Base-by-base conservation (phyloP, 805 yeast genomes). In the Kurtzmaniella fragi region DNA sequence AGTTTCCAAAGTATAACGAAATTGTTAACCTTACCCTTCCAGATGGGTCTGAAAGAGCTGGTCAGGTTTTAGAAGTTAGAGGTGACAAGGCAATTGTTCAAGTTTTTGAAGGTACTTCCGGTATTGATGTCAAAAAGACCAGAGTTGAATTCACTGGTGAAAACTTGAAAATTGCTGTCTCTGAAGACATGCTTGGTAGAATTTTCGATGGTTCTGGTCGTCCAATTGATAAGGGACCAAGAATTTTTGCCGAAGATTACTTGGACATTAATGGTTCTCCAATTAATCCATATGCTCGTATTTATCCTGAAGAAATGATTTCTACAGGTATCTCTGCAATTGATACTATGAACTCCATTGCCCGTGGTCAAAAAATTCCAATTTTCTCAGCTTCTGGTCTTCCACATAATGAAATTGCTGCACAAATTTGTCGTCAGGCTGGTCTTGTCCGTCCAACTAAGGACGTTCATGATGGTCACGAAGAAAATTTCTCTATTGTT, bases 391-490 rank as follows among this genome's bases (percentile, higher is more conserved):
- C 99, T 35, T 89, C 98, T 39, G 99, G 99, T 75, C 80, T 93
- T 62, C 99, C 99, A 42, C 99, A 93, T 70, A 93, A 93, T 63
- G 99, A 93, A 70, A 91, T 93, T 71, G 99, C 99, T 45, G 99
- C 99, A 33, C 99, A 93, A 70, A 91, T 93, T 64, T 91, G 98
- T 77, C 89, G 99, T 75, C 99, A 93, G 73, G 99, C 99, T 31
- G 96, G 98, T 53, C 77, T 93, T 61, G 99, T 95, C 38, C 85
- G 98, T 72, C 99, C 99, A 57, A 95, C 99, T 30, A 93, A 93
- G 73, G 99, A 91, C 64, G 98, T 93, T 43, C 98, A 93, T 64
- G 99, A 93, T 67, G 99, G 99, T 58, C 99, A 93, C 67, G 99
- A 93, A 70, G 99, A 93, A 56, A 93, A 93, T 69, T 93, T 93